Evolutionary conservation across 257 asterid genomes (phyloP).

Genomic region (Solanum chiquidenum): DNA sequence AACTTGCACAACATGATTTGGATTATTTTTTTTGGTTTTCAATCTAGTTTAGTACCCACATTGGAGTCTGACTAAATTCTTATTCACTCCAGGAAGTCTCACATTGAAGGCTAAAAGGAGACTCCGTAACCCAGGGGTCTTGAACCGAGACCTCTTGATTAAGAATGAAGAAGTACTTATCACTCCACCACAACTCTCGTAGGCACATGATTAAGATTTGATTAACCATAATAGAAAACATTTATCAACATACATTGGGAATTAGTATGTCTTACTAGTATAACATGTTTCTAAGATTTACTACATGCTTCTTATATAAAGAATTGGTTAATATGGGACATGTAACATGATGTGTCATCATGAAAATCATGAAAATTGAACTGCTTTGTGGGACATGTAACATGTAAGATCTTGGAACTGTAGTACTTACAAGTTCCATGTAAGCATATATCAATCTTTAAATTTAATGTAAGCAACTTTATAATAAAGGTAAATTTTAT

Average conservation of each 20-base stretch:
- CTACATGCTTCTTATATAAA: background rate
- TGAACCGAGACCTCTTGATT: too few species aligned
- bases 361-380: background rate
- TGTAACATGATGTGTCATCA: background rate
- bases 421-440: background rate
- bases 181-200: too few species aligned
- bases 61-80: too few species aligned
- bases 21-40: background rate
- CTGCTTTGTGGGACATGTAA: background rate
- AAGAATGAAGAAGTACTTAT: too few species aligned
- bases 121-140: too few species aligned
- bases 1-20: background rate
- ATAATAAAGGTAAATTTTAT: background rate
- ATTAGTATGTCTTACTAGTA: background rate
- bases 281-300: background rate
- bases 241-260: background rate
- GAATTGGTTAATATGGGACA: background rate
- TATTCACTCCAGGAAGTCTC: rapidly evolving
- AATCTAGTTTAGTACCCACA: too few species aligned
- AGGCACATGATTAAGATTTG: background rate
- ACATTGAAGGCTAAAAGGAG: too few species aligned
- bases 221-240: background rate
- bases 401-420: background rate
- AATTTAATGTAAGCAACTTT: background rate
- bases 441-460: background rate